Percentiles rank a stretch among this genome's conserved stretches.
Evolutionary conservation across 495 filamentous ascomycete genomes (phyloP).

Genomic region (Aspergillus taichungensis): DNA sequence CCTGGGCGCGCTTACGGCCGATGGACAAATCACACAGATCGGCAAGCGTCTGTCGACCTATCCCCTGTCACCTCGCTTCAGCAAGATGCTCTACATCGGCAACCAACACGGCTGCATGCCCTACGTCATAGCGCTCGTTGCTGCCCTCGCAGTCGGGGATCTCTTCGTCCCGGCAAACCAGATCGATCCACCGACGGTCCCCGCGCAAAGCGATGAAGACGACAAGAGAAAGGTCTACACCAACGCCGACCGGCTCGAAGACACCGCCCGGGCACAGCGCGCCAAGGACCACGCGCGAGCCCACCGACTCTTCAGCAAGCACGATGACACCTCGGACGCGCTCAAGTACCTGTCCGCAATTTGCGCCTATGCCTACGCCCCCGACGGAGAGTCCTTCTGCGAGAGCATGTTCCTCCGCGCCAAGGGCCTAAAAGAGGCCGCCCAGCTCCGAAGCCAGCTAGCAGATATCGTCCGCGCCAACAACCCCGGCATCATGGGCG

Average conservation of each 20-base stretch:
- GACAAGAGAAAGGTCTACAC: constrained; percentile 43
- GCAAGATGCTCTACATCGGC: constrained; percentile 82
- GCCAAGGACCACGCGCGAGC: constrained; percentile 64
- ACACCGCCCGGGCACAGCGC: constrained; percentile 54
- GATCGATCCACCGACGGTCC: constrained; percentile 43
- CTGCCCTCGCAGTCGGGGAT: constrained; percentile 79
- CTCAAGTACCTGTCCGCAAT: constrained; percentile 84
- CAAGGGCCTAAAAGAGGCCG: constrained; percentile 80
- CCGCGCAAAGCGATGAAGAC: constrained; percentile 26
- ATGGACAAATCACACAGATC: constrained; percentile 65
- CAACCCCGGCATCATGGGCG: constrained; percentile 54
- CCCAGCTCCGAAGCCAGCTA: constrained; percentile 74
- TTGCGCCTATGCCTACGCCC: constrained; percentile 69
- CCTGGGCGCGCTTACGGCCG: constrained; percentile 55
- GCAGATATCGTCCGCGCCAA: constrained; percentile 69
- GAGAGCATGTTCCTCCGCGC: constrained; percentile 70
- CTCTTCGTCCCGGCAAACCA: constrained; percentile 82
- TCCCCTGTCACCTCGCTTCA: constrained; percentile 81
- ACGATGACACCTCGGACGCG: constrained; percentile 77
- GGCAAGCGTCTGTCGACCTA: constrained; percentile 79
- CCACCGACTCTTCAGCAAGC: constrained; percentile 70
- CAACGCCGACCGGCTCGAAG: constrained; percentile 57
- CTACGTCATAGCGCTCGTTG: constrained; percentile 82
- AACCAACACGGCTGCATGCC: constrained; percentile 75
- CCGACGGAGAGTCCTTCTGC: constrained; percentile 63